Conservation (phyloP, 345 rosid genomes). For the Atalantia buxifolia region DNA sequence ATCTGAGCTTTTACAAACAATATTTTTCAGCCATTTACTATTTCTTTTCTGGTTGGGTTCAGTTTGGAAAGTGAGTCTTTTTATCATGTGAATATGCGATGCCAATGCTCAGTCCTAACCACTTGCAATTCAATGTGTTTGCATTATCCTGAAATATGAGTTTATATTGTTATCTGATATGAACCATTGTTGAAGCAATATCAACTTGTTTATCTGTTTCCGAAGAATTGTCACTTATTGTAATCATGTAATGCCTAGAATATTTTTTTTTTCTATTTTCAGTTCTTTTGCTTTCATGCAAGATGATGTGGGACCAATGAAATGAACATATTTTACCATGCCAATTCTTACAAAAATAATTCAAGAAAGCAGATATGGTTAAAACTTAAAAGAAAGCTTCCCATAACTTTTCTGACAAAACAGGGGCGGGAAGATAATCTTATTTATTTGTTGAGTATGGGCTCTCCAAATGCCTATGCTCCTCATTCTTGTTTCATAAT, state of each 20-base stretch:
- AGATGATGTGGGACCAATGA: not conserved
- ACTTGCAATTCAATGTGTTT: not conserved
- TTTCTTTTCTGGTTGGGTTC: not conserved
- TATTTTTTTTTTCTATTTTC: not conserved
- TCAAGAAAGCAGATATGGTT: not conserved
- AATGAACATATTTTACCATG: not conserved
- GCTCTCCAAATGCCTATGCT: constrained; percentile 5
- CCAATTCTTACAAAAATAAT: not conserved
- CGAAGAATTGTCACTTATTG: not conserved
- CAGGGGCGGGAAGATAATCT: constrained; percentile 18
- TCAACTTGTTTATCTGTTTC: not conserved
- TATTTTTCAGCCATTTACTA: not conserved
- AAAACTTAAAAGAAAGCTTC: not conserved
- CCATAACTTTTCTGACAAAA: constrained; percentile 13
- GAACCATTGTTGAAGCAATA: not conserved
- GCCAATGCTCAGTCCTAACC: not conserved
- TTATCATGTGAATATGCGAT: not conserved
- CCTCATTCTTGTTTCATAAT: not conserved
- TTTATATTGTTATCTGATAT: not conserved
- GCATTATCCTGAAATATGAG: not conserved
- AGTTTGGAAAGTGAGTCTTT: not conserved
- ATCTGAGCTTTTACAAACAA: not conserved
- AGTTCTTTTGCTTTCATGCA: not conserved
- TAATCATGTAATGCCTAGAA: not conserved
- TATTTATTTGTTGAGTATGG: constrained; percentile 26